A percentile compares a stretch with the other conserved stretches of the same genome.
These are phyloP conservation scores for Hymenoscyphus fructigenus DNA, from an alignment of 2,329 filamentous ascomycete genomes.

Conservation along the genomic window DNA sequence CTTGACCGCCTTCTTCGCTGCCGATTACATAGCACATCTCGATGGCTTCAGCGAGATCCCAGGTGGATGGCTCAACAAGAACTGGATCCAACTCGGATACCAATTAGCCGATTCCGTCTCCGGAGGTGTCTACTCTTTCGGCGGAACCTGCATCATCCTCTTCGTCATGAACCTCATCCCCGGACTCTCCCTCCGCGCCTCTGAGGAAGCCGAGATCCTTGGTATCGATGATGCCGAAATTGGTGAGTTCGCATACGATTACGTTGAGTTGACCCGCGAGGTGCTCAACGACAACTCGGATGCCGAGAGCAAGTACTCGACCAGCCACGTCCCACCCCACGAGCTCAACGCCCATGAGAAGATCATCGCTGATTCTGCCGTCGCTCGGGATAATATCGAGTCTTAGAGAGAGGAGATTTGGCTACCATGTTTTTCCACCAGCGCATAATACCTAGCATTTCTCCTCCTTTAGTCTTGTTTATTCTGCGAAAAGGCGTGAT, in stretches of 20 bases:
- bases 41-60: slow-evolving; percentile 66
- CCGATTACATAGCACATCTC: slow-evolving; percentile 79
- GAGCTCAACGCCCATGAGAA: not conserved
- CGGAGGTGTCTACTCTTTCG: slow-evolving; percentile 76
- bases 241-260: slow-evolving; percentile 94
- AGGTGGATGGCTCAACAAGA: slow-evolving; percentile 79
- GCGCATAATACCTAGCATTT: not conserved
- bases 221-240: slow-evolving; percentile 90
- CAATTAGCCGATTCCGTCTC: slow-evolving; percentile 79
- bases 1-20: slow-evolving; percentile 75
- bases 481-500: not conserved
- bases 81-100: slow-evolving; percentile 82
- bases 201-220: slow-evolving; percentile 75
- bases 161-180: slow-evolving; percentile 79
- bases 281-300: slow-evolving; percentile 16
- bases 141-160: slow-evolving; percentile 74
- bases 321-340: not conserved
- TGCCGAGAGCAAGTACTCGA: slow-evolving; percentile 17
- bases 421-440: not conserved
- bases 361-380: not conserved
- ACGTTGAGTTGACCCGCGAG: slow-evolving; percentile 62
- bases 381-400: not conserved
- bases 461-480: not conserved
- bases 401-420: not conserved
- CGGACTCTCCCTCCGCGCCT: slow-evolving; percentile 70